These are phyloP conservation scores for Acanthamoeba castellanii DNA, from an alignment of 208 protist genomes.

Conservation along the genomic window DNA sequence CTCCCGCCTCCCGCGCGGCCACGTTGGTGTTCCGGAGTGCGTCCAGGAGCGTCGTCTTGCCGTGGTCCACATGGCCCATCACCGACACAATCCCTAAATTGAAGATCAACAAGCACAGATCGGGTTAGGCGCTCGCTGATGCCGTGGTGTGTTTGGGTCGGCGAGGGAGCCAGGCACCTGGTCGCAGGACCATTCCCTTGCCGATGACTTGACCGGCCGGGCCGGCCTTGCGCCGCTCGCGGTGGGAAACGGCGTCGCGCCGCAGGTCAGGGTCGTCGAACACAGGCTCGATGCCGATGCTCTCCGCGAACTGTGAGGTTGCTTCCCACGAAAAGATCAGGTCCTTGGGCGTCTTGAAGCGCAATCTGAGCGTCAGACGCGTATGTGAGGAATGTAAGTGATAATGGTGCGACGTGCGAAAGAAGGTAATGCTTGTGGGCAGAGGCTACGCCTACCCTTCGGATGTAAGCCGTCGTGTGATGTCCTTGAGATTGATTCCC, in stretches of 20 bases:
- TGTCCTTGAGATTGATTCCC: conserved; percentile 74
- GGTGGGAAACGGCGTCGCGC: conserved; percentile 1
- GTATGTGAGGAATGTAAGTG: neutral
- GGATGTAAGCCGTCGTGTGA: conserved; percentile 34
- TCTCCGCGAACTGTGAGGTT: conserved; percentile 57
- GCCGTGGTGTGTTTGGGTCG: neutral
- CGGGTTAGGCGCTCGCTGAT: neutral
- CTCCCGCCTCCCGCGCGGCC: conserved; percentile 95
- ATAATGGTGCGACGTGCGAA: neutral
- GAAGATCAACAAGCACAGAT: neutral
- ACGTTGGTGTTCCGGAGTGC: conserved; percentile 95
- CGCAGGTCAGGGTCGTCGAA: conserved; percentile 68
- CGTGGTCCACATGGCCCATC: conserved; percentile 99
- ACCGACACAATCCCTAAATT: conserved; percentile 66
- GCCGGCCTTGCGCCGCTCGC: conserved; percentile 21
- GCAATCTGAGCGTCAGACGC: neutral
- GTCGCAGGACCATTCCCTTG: conserved; percentile 57
- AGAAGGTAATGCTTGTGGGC: neutral
- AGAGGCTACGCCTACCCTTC: neutral
- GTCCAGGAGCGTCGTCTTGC: conserved; percentile 98
- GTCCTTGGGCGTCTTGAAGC: conserved; percentile 64
- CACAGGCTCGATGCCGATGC: conserved; percentile 63
- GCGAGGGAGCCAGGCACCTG: neutral
- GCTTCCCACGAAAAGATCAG: conserved; percentile 72
- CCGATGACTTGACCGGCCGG: neutral